Evolutionary conservation across 176 grass and related monocot genomes (phyloP).

Genomic region (Calamus simplicifolius): DNA sequence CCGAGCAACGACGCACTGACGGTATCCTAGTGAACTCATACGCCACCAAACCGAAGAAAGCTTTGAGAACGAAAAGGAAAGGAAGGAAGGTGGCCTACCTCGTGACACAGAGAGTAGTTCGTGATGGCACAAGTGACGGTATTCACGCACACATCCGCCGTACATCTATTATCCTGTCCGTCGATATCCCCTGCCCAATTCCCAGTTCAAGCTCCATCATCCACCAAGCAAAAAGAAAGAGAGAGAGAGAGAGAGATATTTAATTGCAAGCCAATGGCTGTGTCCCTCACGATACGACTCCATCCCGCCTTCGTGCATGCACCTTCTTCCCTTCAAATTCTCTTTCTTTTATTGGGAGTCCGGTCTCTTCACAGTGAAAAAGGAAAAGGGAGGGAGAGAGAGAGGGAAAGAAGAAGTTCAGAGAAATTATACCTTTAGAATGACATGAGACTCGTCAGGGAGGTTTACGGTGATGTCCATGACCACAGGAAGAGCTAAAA

Average conservation of each 20-base stretch:
- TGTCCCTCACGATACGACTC: not conserved
- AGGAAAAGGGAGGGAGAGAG: no score
- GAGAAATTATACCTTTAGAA: constrained; percentile 58
- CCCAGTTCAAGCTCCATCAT: no score
- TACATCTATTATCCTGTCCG: constrained; percentile 87
- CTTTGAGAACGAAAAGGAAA: not conserved
- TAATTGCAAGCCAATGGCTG: no score
- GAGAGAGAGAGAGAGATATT: no score
- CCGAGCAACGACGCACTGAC: no score
- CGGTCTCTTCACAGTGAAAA: no score
- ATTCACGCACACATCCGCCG: constrained; percentile 73
- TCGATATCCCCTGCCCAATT: constrained; percentile 68
- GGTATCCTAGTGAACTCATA: no score
- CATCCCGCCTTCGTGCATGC: constrained; percentile 2
- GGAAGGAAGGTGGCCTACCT: constrained; percentile 34
- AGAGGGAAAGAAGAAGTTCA: not conserved
- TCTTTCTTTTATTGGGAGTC: no score
- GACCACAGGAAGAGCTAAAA: constrained; percentile 76
- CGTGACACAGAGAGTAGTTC: constrained; percentile 75
- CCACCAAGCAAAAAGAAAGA: no score
- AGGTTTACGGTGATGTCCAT: constrained; percentile 87
- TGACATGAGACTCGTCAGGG: constrained; percentile 69
- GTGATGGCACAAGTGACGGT: constrained; percentile 76
- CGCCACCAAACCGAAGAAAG: not conserved
- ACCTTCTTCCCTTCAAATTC: not conserved